Percentiles rank a stretch among this genome's conserved stretches.
Conservation (phyloP, 2,329 filamentous ascomycete species). For the Paracamarosporium sp. region DNA sequence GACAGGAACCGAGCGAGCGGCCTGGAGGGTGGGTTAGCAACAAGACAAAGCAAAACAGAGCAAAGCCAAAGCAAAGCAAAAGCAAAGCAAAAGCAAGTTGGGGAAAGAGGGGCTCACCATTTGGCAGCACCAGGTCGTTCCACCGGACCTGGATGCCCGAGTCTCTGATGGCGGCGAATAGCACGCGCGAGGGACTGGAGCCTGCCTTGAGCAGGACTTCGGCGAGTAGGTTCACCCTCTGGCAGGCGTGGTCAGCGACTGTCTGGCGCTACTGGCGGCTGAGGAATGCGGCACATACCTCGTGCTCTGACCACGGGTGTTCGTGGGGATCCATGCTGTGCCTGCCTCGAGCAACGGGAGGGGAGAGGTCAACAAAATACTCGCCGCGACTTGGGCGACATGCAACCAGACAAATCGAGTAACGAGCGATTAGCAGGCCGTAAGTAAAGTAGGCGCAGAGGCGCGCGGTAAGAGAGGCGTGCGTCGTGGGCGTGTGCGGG, state of each 20-base stretch:
- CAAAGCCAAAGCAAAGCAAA: too few species aligned
- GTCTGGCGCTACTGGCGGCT: conserved; percentile 3
- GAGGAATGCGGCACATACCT: conserved; percentile 43
- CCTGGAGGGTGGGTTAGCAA: conserved; percentile 25
- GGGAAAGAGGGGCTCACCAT: conserved; percentile 52
- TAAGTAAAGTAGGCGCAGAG: conserved; percentile 34
- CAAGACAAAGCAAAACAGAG: background rate
- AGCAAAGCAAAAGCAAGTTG: too few species aligned
- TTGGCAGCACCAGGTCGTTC: conserved; percentile 58
- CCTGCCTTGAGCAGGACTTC: conserved; percentile 58
- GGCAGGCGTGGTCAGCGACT: conserved; percentile 17
- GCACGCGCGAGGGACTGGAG: conserved; percentile 50
- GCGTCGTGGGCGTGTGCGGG: conserved; percentile 32
- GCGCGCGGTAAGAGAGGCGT: conserved; percentile 37
- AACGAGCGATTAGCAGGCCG: conserved; percentile 41
- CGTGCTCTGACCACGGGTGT: conserved; percentile 54
- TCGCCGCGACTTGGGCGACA: conserved; percentile 31
- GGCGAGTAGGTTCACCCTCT: conserved; percentile 54
- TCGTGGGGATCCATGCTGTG: conserved; percentile 52
- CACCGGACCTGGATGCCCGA: conserved; percentile 54
- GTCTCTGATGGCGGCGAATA: conserved; percentile 54
- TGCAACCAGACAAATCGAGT: conserved; percentile 45
- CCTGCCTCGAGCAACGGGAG: conserved; percentile 25
- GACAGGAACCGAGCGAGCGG: conserved; percentile 45
- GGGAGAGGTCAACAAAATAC: conserved; percentile 40